A percentile compares a stretch with the other conserved stretches of the same genome.
Evolutionary conservation across 306 rosid species (phyloP).

Genomic region (Prunus dulcis): DNA sequence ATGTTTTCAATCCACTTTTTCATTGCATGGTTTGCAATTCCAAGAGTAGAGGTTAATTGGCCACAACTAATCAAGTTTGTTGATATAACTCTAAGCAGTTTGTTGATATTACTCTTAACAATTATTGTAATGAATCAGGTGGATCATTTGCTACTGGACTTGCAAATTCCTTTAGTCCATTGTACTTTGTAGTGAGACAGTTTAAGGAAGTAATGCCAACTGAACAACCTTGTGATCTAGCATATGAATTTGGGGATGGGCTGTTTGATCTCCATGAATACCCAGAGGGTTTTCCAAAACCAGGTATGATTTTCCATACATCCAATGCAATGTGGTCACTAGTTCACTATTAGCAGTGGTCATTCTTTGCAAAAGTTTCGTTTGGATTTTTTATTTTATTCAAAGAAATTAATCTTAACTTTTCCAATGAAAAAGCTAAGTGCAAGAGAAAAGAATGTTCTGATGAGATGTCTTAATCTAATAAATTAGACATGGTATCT

Average conservation of each 20-base stretch:
- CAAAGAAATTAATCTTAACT: not conserved
- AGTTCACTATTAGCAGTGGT: not conserved
- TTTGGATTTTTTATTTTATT: not conserved
- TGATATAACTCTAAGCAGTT: not conserved
- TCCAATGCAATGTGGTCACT: not conserved
- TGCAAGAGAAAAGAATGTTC: not conserved
- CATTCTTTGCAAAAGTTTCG: not conserved
- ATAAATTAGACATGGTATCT: not conserved
- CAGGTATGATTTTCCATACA: constrained; percentile 35
- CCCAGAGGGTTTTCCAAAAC: constrained; percentile 72
- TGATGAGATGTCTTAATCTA: not conserved
- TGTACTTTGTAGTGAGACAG: constrained; percentile 64
- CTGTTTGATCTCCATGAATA: constrained; percentile 51
- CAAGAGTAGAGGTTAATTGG: not conserved
- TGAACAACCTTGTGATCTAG: constrained; percentile 85
- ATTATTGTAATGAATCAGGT: constrained; percentile 41
- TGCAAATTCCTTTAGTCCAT: constrained; percentile 54
- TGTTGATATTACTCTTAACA: not conserved
- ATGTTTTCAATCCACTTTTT: not conserved
- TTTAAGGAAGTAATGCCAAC: constrained; percentile 84
- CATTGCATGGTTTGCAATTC: not conserved
- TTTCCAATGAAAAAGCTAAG: not conserved
- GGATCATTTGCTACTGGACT: constrained; percentile 51
- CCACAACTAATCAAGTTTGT: not conserved
- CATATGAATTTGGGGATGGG: constrained; percentile 86